Conservation (phyloP, 352 stramenopile genomes). For the Phytopythium helicoides region DNA sequence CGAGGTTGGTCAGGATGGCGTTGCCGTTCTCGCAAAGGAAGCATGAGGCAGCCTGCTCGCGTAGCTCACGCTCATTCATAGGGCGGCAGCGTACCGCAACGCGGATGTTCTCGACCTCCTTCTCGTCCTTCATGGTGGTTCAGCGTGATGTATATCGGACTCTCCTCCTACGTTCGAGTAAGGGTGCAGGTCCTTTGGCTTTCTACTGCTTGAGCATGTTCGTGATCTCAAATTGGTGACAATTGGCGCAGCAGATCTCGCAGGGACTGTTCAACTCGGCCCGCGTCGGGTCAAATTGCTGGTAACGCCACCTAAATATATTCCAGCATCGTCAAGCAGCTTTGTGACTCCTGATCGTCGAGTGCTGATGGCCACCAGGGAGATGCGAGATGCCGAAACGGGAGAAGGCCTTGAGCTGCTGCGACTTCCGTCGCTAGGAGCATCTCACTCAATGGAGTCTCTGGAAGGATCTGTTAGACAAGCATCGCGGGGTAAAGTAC, state of each 20-base stretch:
- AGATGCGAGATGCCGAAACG: no score
- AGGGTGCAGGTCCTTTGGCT: not conserved
- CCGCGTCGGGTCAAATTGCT: not conserved
- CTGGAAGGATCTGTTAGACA: no score
- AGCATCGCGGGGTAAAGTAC: not conserved
- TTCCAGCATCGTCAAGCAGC: not conserved
- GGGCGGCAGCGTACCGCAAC: conserved; percentile 90
- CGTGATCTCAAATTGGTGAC: no score
- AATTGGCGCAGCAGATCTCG: not conserved
- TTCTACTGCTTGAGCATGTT: conserved; percentile 4
- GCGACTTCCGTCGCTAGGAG: conserved; percentile 1
- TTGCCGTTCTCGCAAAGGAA: conserved; percentile 69
- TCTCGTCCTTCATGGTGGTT: conserved; percentile 68
- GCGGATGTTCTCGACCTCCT: conserved; percentile 89
- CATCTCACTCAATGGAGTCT: not conserved
- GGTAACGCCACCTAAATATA: conserved; percentile 14
- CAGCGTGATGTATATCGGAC: not conserved
- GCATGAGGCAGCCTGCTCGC: conserved; percentile 69
- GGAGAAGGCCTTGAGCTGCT: not conserved
- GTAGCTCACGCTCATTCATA: conserved; percentile 88
- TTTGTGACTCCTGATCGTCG: not conserved
- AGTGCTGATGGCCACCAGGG: no score
- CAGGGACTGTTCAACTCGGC: not conserved
- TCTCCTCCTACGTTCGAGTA: not conserved
- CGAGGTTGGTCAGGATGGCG: conserved; percentile 79